Base-by-base conservation (phyloP, 352 stramenopile species). In the Pythium guiyangense region DNA sequence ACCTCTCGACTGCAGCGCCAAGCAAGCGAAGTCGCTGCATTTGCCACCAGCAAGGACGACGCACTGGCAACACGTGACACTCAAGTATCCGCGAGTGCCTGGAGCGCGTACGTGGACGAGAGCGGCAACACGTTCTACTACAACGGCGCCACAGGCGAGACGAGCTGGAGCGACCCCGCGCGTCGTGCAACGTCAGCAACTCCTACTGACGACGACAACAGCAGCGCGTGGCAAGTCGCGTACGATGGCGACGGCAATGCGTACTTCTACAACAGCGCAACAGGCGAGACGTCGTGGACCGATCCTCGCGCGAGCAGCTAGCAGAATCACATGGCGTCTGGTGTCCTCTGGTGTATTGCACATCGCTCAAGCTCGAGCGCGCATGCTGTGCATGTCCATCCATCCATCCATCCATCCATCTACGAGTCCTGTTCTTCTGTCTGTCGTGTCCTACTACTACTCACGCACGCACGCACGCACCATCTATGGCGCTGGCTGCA, bases 221-320 rank as follows among this genome's bases (percentile, higher is more conserved):
- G 31, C 31, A 54, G 20, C 31, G 61, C 46, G 29, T 73, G 34
- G 46, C 34, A 47, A 18, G 26, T 29, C 12, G 46, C 20, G 20
- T 66, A 45, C 31, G 64, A 65, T 31, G 54, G 15, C 42, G 55
- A 44, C 48, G 67, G 67, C 11, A 62, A 63, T 20, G 35, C 59
- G n/a, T 79, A 80, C 54, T 83, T 71, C 47, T 78, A 80, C 61
- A 80, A 77, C 50, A 35, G 57, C 12, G 40, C 54, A 34, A 78
- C 65, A 1, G 70, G 70, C 6, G 70, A 83, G 54, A 67, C 66
- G 20, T 62, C 64, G 26, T 83, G 70, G 72, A 73, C 49, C 1
- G 48, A 57, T 22, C 52, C 34, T 8, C 14, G 27, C 34, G 15
- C 5, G 31, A 10, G 4, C 3, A 6, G 10, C 39, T 20, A 44